A percentile compares a stretch with the other conserved stretches of the same genome.
These are phyloP conservation scores for Apiospora rasikravindrae DNA, from an alignment of 2,329 filamentous ascomycete genomes.

Conservation along the genomic window DNA sequence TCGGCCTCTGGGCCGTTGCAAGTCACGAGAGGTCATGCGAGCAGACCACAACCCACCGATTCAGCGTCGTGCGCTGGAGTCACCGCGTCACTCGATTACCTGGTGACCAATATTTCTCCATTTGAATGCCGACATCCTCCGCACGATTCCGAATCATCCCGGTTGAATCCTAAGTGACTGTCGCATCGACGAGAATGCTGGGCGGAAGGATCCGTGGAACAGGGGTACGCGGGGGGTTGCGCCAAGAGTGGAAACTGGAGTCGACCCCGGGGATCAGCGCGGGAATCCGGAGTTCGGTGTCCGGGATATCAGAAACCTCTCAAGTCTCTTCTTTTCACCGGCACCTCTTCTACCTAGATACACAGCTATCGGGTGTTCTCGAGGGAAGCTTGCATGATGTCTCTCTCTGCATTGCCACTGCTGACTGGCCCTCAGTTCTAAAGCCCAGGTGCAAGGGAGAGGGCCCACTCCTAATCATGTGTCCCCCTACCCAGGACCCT, in stretches of 20 bases:
- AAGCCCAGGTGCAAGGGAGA: too few species aligned
- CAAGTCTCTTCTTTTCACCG: too few species aligned
- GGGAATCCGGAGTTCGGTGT: neutral
- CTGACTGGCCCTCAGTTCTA: too few species aligned
- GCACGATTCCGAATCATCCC: neutral
- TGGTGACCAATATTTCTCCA: neutral
- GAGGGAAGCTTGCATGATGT: too few species aligned
- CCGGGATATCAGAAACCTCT: neutral
- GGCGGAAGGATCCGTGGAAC: neutral
- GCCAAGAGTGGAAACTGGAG: neutral
- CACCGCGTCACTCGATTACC: neutral
- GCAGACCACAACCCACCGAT: neutral
- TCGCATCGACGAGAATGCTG: neutral
- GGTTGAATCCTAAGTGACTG: too few species aligned
- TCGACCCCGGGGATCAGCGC: neutral
- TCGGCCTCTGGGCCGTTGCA: neutral
- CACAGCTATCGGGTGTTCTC: too few species aligned
- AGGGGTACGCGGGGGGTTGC: neutral
- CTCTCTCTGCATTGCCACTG: too few species aligned
- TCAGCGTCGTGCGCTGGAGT: neutral
- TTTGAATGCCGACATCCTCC: neutral
- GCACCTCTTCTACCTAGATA: too few species aligned
- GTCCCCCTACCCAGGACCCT: too few species aligned
- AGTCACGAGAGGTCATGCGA: slow-evolving; percentile 6
- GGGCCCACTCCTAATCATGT: too few species aligned